Evolutionary conservation across 108 stramenopile genomes (phyloP).

Genomic region (Parietichytrium sp.): DNA sequence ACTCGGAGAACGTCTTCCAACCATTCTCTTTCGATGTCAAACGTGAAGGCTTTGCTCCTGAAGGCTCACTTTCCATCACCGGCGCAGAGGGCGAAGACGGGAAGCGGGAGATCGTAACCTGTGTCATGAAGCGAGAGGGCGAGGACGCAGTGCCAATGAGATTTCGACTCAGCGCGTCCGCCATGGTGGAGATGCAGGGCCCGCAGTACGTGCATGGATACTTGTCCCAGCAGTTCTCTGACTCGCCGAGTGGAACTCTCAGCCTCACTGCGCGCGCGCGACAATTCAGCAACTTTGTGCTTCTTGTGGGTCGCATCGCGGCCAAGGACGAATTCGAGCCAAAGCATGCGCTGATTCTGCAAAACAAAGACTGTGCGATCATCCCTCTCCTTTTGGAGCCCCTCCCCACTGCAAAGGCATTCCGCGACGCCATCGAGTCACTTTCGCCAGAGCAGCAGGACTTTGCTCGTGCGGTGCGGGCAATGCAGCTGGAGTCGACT

Average conservation of each 20-base stretch:
- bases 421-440: conserved; percentile 76
- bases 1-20: conserved; percentile 55
- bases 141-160: conserved; percentile 34
- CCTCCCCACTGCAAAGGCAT: conserved; percentile 78
- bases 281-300: conserved; percentile 74
- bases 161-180: conserved; percentile 59
- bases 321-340: conserved; percentile 66
- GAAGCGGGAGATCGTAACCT: conserved; percentile 60
- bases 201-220: conserved; percentile 70
- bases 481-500: conserved; percentile 75
- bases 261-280: conserved; percentile 65
- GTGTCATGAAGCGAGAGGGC: conserved; percentile 41
- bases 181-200: conserved; percentile 60
- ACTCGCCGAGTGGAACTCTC: not conserved
- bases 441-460: conserved; percentile 78
- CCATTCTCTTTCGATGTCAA: conserved; percentile 74
- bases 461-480: conserved; percentile 73
- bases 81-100: conserved; percentile 38
- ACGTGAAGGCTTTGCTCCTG: conserved; percentile 65
- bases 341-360: conserved; percentile 75
- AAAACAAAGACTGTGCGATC: conserved; percentile 81
- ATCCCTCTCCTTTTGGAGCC: conserved; percentile 73
- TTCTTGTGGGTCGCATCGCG: conserved; percentile 72
- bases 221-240: conserved; percentile 60
- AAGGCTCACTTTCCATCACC: conserved; percentile 60